Conservation (phyloP, 2,329 filamentous ascomycete genomes). For the Eurotiales sp. region DNA sequence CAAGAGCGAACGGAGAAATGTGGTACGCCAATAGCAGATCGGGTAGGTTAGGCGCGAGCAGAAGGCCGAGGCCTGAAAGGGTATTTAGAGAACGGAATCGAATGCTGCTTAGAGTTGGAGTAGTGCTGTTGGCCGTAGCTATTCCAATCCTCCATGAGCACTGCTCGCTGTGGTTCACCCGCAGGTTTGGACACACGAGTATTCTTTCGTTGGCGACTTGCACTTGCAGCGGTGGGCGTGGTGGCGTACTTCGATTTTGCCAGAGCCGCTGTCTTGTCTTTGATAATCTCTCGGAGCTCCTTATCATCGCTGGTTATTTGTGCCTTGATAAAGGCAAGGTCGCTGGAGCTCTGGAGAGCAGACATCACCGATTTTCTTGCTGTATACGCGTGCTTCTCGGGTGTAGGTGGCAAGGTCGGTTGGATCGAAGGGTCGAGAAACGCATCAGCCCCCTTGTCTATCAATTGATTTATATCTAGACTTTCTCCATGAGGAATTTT, state of each 20-base stretch:
- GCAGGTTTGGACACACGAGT: slow-evolving; percentile 28
- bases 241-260: slow-evolving; percentile 24
- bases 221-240: slow-evolving; percentile 18
- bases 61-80: slow-evolving; percentile 30
- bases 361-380: slow-evolving; percentile 78
- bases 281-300: slow-evolving; percentile 71
- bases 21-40: neutral
- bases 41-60: slow-evolving; percentile 8
- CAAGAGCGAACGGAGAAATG: slow-evolving; percentile 19
- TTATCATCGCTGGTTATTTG: slow-evolving; percentile 74
- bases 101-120: slow-evolving; percentile 27
- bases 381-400: slow-evolving; percentile 63
- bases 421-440: slow-evolving; percentile 63
- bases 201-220: slow-evolving; percentile 18
- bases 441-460: slow-evolving; percentile 67
- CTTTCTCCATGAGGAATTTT: slow-evolving; percentile 82
- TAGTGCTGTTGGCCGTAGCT: slow-evolving; percentile 8
- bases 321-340: slow-evolving; percentile 69
- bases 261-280: slow-evolving; percentile 46
- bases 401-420: slow-evolving; percentile 55
- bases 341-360: slow-evolving; percentile 53
- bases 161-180: slow-evolving; percentile 41
- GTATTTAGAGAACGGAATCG: slow-evolving; percentile 29
- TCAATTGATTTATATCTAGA: slow-evolving; percentile 73
- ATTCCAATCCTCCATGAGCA: slow-evolving; percentile 40